These are phyloP conservation scores for Neonectria magnoliae DNA, from an alignment of 2,329 filamentous ascomycete genomes.

Conservation along the genomic window DNA sequence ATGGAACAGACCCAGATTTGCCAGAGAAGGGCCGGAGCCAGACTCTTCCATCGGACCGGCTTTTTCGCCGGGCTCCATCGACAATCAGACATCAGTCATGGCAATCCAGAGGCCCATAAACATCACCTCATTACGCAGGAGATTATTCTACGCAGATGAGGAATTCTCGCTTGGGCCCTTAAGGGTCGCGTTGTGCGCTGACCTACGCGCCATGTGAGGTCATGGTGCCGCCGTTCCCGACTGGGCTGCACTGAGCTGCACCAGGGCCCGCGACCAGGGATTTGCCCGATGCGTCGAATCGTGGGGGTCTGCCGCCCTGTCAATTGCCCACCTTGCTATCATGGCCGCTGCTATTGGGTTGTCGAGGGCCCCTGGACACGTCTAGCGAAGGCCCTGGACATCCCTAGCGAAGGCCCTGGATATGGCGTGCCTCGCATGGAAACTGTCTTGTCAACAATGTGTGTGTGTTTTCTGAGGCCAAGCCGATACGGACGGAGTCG, in stretches of 20 bases:
- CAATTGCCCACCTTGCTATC: conserved; percentile 42
- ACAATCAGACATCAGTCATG: neutral
- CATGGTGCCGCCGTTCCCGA: conserved; percentile 32
- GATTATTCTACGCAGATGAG: conserved; percentile 7
- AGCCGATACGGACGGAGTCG: neutral
- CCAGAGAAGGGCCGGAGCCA: neutral
- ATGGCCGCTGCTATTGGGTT: conserved; percentile 42
- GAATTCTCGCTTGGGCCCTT: conserved; percentile 11
- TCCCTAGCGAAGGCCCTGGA: too few relatives aligned
- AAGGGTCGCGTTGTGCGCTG: conserved; percentile 31
- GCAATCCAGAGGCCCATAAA: neutral
- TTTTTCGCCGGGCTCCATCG: neutral
- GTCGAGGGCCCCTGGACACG: neutral
- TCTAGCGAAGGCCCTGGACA: too few relatives aligned
- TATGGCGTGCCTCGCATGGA: conserved; percentile 32
- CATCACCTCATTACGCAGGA: neutral
- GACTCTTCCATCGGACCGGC: neutral
- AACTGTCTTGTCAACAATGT: conserved; percentile 3
- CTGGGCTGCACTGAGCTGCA: conserved; percentile 27
- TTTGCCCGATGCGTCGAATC: conserved; percentile 39
- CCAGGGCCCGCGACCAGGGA: conserved; percentile 24
- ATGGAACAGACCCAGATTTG: neutral
- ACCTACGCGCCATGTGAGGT: conserved; percentile 36
- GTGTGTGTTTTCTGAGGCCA: neutral
- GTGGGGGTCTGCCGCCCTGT: conserved; percentile 42